A percentile compares a stretch with the other conserved stretches of the same genome.
These are phyloP conservation scores for Pezicula rhizophila DNA, from an alignment of 2,329 filamentous ascomycete species.

Conservation along the genomic window DNA sequence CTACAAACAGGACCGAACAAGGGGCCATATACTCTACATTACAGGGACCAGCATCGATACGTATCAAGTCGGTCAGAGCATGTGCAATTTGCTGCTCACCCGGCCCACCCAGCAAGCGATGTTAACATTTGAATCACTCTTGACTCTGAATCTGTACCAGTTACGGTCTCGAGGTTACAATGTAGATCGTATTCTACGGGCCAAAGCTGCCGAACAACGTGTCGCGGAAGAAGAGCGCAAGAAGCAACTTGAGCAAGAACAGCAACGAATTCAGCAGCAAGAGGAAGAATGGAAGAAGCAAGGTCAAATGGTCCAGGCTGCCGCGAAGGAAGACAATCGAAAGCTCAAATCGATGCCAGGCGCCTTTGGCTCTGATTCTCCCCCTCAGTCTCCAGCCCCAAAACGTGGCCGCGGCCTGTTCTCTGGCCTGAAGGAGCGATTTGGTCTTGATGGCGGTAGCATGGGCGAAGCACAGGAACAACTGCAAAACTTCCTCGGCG, in stretches of 20 bases:
- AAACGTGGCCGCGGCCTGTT: slow-evolving; percentile 49
- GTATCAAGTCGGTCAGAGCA: slow-evolving; percentile 85
- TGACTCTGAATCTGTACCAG: slow-evolving; percentile 77
- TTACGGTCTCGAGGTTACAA: slow-evolving; percentile 89
- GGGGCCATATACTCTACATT: slow-evolving; percentile 67
- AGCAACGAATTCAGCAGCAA: slow-evolving; percentile 59
- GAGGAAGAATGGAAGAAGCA: slow-evolving; percentile 37
- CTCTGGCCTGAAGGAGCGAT: slow-evolving; percentile 56
- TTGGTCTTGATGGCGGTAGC: slow-evolving; percentile 56
- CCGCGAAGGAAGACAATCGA: slow-evolving; percentile 26
- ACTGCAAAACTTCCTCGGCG: slow-evolving; percentile 37
- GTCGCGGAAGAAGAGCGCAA: slow-evolving; percentile 79
- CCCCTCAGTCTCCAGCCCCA: slow-evolving; percentile 40
- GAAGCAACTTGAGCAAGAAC: slow-evolving; percentile 67
- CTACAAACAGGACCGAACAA: slow-evolving; percentile 46
- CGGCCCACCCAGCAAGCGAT: slow-evolving; percentile 84
- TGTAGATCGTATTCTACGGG: slow-evolving; percentile 85
- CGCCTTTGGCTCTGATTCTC: slow-evolving; percentile 59
- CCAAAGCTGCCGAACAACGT: slow-evolving; percentile 79
- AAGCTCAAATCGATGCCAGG: slow-evolving; percentile 61
- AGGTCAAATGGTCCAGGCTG: slow-evolving; percentile 11
- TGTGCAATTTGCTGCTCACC: slow-evolving; percentile 74
- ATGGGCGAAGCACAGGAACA: slow-evolving; percentile 34
- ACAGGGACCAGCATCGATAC: slow-evolving; percentile 64
- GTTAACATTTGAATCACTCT: slow-evolving; percentile 83